phyloP scores from a whole-genome alignment of 2,329 filamentous ascomycete genomes.

The Fusarium sp. region DNA sequence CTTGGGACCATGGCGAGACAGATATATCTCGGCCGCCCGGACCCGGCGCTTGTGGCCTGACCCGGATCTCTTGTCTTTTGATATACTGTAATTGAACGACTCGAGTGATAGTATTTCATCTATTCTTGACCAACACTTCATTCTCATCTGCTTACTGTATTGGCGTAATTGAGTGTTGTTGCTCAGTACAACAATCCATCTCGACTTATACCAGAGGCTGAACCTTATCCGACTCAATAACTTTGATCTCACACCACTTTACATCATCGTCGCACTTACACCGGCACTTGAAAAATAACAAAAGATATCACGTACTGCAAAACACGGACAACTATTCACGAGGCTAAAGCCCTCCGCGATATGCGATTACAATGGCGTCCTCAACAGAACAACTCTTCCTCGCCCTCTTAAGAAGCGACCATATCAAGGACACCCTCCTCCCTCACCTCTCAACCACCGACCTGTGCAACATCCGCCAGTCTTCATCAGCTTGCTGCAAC shows the following conservation, averaged over 20 bases:
- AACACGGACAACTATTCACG: conserved; percentile 9
- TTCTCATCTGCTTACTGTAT: conserved; percentile 11
- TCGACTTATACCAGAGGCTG: conserved; percentile 17
- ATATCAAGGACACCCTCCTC: conserved; percentile 65
- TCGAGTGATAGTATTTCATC: conserved; percentile 10
- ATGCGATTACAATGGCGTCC: conserved; percentile 68
- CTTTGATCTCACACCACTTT: conserved; percentile 33
- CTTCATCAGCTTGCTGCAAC: conserved; percentile 78
- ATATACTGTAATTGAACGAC: conserved; percentile 20
- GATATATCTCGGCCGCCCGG: conserved; percentile 48
- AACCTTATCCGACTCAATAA: neutral
- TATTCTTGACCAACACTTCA: conserved; percentile 11
- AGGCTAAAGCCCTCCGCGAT: conserved; percentile 50
- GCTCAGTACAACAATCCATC: conserved; percentile 3
- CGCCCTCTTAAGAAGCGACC: conserved; percentile 67
- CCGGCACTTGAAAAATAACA: conserved; percentile 11
- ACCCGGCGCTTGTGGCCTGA: conserved; percentile 34
- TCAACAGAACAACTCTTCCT: conserved; percentile 63
- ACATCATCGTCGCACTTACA: conserved; percentile 22
- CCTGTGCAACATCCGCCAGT: conserved; percentile 72
- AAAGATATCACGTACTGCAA: conserved; percentile 5
- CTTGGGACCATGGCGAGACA: conserved; percentile 18
- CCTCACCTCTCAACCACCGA: conserved; percentile 64
- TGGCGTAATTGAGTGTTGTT: conserved; percentile 29
- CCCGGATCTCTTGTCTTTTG: conserved; percentile 19